Percentiles rank a stretch among this genome's conserved stretches.
These are phyloP conservation scores for Talaromyces proteolyticus DNA, from an alignment of 495 filamentous ascomycete genomes.

Conservation along the genomic window DNA sequence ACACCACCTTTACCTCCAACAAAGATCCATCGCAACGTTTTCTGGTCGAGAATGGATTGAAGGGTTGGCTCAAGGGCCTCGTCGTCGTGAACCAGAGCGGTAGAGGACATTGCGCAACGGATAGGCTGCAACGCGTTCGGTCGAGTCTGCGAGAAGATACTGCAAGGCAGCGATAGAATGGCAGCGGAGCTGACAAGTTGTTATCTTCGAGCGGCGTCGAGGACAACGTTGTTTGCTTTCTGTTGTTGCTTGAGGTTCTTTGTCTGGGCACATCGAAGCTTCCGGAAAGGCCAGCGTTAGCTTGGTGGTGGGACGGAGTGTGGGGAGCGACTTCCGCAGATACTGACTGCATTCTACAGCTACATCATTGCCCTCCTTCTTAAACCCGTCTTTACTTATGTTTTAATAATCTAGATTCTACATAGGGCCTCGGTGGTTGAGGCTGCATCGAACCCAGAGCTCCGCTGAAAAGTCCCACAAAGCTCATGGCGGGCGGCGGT, in stretches of 20 bases:
- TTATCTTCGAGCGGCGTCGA: too few species aligned
- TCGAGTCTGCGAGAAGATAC: too few species aligned
- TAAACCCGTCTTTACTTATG: too few species aligned
- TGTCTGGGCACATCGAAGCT: constrained; percentile 1
- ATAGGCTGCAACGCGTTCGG: too few species aligned
- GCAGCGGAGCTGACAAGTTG: too few species aligned
- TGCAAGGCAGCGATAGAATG: too few species aligned
- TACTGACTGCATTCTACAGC: neutral
- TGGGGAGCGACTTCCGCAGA: neutral
- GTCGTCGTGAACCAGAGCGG: constrained; percentile 61
- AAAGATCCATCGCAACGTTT: constrained; percentile 96
- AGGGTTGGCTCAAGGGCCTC: constrained; percentile 88
- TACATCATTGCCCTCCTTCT: neutral
- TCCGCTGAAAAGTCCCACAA: neutral
- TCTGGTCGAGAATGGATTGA: constrained; percentile 90
- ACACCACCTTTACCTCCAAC: constrained; percentile 98
- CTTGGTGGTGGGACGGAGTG: constrained; percentile 9
- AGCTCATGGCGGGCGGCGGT: constrained; percentile 4
- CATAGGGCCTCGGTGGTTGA: neutral
- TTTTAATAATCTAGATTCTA: neutral
- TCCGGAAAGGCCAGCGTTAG: neutral
- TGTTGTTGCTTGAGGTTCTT: neutral
- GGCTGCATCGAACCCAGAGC: neutral
- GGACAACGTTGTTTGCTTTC: constrained; percentile 2
- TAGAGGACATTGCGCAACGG: too few species aligned